Evolutionary conservation across 345 rosid species (phyloP).

Genomic region (Nephelium lappaceum): DNA sequence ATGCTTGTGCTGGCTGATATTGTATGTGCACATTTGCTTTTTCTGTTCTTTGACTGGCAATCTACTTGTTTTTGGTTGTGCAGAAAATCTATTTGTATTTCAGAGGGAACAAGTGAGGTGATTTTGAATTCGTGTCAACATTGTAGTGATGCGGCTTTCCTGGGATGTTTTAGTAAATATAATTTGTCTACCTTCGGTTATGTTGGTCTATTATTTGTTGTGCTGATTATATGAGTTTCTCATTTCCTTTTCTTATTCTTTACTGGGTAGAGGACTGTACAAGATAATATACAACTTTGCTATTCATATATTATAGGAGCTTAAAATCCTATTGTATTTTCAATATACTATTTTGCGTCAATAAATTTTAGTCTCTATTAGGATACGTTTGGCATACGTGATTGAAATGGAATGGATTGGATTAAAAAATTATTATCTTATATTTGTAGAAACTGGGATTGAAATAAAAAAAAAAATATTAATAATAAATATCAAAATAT

Average conservation of each 20-base stretch:
- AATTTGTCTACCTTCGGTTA: background rate
- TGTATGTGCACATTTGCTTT: background rate
- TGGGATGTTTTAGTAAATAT: slow-evolving; percentile 4
- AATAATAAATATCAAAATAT: no score
- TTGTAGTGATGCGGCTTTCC: slow-evolving; percentile 10
- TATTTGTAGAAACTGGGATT: no score
- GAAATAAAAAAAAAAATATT: no score
- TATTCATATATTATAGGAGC: background rate
- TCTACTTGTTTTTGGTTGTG: slow-evolving; percentile 22
- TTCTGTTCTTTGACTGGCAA: background rate
- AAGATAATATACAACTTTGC: slow-evolving; percentile 10
- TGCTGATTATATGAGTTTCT: background rate
- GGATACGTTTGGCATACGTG: no score
- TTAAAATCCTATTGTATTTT: background rate
- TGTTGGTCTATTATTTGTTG: background rate
- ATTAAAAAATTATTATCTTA: no score
- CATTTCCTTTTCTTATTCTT: background rate
- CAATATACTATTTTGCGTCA: background rate
- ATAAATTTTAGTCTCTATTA: background rate
- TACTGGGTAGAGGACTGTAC: background rate
- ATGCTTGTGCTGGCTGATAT: background rate
- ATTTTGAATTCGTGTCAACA: background rate
- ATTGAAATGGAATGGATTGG: no score
- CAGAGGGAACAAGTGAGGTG: slow-evolving; percentile 71
- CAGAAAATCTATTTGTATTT: slow-evolving; percentile 88